A percentile compares a stretch with the other conserved stretches of the same genome.
Evolutionary conservation across 2,329 filamentous ascomycete species (phyloP).

Genomic region (Fusarium beomiforme): DNA sequence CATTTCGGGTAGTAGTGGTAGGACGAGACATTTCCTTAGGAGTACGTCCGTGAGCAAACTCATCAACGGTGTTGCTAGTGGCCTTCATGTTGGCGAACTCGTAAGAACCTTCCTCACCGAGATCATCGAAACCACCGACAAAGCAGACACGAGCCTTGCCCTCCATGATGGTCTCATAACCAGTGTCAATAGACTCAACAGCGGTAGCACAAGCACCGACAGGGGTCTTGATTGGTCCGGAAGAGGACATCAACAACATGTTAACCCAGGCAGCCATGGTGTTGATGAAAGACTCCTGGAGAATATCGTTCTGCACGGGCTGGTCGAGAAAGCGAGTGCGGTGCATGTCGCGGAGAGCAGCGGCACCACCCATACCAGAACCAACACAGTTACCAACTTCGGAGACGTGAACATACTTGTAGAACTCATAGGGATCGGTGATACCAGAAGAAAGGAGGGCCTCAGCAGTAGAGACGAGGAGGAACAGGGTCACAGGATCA

Average conservation of each 20-base stretch:
- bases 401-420: conserved; percentile 98
- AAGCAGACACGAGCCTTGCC: conserved; percentile 98
- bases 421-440: conserved; percentile 99
- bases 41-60: conserved; percentile 94
- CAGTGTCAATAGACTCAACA: conserved; percentile 96
- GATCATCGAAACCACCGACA: conserved; percentile 98
- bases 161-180: conserved; percentile 97
- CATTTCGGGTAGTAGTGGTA: conserved; percentile 94
- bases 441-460: conserved; percentile 92
- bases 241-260: conserved; percentile 97
- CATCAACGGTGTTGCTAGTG: conserved; percentile 96
- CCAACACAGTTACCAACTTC: conserved; percentile 98
- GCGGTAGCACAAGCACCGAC: conserved; percentile 97
- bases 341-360: conserved; percentile 96
- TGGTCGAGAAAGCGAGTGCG: conserved; percentile 97
- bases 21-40: conserved; percentile 98
- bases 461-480: conserved; percentile 93
- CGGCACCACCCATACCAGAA: conserved; percentile 96
- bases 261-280: conserved; percentile 99
- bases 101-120: conserved; percentile 98
- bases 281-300: conserved; percentile 99
- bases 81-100: conserved; percentile 99
- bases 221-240: conserved; percentile 97
- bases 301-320: conserved; percentile 97
- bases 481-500: conserved; percentile 94